These are phyloP conservation scores for Bidens hawaiensis DNA, from an alignment of 140 eudicot species.

Conservation along the genomic window DNA sequence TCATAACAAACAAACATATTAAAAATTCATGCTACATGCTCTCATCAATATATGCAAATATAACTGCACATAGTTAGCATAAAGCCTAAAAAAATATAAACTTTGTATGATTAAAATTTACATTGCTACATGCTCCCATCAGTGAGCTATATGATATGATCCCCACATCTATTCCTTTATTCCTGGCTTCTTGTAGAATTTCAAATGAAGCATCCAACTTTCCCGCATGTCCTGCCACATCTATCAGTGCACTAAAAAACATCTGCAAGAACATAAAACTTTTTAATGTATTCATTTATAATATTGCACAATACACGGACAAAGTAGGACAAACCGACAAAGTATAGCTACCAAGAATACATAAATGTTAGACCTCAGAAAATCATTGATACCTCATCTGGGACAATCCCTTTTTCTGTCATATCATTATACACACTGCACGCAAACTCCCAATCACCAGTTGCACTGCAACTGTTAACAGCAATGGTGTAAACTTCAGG, in stretches of 20 bases:
- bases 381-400: conserved; percentile 75
- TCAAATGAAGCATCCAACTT: conserved; percentile 88
- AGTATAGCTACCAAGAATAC: background rate
- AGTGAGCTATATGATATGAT: conserved; percentile 76
- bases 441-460: conserved; percentile 95
- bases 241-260: conserved; percentile 90
- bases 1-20: background rate
- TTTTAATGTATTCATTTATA: background rate
- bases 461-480: conserved; percentile 79
- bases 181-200: conserved; percentile 62
- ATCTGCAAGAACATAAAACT: conserved; percentile 43
- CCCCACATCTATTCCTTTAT: conserved; percentile 65
- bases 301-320: background rate
- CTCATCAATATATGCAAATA: background rate
- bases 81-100: background rate
- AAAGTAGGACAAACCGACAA: background rate
- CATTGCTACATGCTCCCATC: conserved; percentile 99
- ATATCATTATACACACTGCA: conserved; percentile 71
- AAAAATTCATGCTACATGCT: background rate
- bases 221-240: conserved; percentile 97
- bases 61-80: conserved; percentile 4
- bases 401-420: conserved; percentile 65
- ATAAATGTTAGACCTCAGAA: background rate
- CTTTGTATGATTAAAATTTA: conserved; percentile 32
- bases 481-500: conserved; percentile 99